phyloP scores from a whole-genome alignment of 345 rosid species.

The Heritiera littoralis region DNA sequence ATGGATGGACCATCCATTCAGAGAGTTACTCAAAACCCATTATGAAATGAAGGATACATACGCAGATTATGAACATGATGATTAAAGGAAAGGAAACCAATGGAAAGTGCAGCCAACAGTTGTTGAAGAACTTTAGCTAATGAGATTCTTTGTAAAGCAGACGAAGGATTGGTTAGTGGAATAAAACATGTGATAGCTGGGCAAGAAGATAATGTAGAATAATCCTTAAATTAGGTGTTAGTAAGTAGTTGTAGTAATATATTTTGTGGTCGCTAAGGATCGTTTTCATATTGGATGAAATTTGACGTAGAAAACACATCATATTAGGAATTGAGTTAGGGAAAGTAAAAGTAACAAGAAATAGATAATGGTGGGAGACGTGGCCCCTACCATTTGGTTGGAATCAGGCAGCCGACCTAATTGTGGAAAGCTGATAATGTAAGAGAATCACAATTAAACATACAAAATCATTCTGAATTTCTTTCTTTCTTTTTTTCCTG shows the following conservation, averaged over 20 bases:
- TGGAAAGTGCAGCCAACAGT: neutral
- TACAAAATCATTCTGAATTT: slow-evolving; percentile 21
- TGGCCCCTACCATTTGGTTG: slow-evolving; percentile 26
- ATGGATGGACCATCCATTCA: neutral
- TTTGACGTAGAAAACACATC: neutral
- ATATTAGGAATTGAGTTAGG: neutral
- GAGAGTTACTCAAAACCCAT: neutral
- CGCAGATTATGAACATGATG: neutral
- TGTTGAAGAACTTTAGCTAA: neutral
- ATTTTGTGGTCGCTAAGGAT: neutral
- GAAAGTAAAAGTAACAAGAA: no score
- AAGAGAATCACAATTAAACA: slow-evolving; percentile 17
- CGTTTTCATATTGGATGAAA: neutral
- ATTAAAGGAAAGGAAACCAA: neutral
- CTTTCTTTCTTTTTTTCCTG: neutral
- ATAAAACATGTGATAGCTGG: slow-evolving; percentile 5
- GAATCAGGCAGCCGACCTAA: slow-evolving; percentile 15
- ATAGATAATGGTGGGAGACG: neutral
- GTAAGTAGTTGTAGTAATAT: neutral
- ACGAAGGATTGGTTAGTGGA: slow-evolving; percentile 16
- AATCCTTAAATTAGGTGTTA: neutral
- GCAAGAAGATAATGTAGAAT: slow-evolving; percentile 27
- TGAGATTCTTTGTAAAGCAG: neutral
- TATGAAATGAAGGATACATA: neutral
- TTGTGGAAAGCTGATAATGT: slow-evolving; percentile 20